These are phyloP conservation scores for Aplosporella prunicola DNA, from an alignment of 2,329 filamentous ascomycete genomes.

Conservation along the genomic window DNA sequence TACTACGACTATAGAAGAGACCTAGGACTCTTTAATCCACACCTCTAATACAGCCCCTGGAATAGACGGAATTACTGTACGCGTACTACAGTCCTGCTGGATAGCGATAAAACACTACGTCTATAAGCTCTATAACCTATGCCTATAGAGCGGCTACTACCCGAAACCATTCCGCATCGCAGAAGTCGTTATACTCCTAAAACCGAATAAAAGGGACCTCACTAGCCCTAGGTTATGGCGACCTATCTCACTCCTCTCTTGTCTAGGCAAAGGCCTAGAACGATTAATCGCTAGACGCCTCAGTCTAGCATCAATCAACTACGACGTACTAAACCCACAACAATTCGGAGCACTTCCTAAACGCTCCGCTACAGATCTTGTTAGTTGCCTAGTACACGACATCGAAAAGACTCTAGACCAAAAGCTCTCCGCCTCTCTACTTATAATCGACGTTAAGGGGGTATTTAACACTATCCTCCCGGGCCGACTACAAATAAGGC, in stretches of 20 bases:
- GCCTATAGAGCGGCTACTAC: background rate
- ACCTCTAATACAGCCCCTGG: background rate
- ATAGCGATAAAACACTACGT: background rate
- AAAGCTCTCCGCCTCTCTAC: background rate
- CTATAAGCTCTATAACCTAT: background rate
- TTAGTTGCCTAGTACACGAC: background rate
- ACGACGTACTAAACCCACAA: background rate
- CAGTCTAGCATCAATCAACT: background rate
- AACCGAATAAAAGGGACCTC: background rate
- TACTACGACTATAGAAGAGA: background rate
- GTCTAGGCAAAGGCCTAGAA: background rate
- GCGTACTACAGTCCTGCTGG: background rate
- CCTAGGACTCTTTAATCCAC: background rate
- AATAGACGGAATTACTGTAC: background rate
- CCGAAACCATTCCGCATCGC: constrained; percentile 1
- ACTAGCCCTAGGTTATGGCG: background rate
- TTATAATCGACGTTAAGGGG: background rate
- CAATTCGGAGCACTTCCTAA: background rate
- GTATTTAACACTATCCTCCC: background rate
- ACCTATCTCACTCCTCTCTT: constrained; percentile 1
- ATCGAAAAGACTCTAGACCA: constrained; percentile 1
- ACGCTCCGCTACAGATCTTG: background rate
- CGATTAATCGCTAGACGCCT: background rate
- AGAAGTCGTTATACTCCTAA: constrained; percentile 1
- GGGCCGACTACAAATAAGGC: background rate